Base-by-base conservation (phyloP, 2,329 filamentous ascomycete genomes). In the Cladophialophora immunda region DNA sequence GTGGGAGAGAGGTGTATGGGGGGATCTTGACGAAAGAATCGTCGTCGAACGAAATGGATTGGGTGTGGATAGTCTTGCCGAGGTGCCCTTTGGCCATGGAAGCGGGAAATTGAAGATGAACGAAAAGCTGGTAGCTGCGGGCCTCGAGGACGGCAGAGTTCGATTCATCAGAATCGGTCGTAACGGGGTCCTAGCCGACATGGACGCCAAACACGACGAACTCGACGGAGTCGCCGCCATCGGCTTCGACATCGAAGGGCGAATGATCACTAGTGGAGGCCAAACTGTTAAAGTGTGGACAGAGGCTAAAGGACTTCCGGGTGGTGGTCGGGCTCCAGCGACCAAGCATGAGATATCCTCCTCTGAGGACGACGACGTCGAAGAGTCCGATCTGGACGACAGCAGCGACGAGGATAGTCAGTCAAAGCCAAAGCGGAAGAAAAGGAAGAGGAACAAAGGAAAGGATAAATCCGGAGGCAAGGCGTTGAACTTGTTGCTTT, bases 1-100 rank as follows among this genome's bases (percentile, higher is more conserved):
- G 6, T 99, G 95, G 94, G 94, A 99, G 78, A 91, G 90, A 72
- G 94, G 94, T 0, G 88, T 92, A 0, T 98, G 95, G 94, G 94
- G 97, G 75, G 94, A 98, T 77, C 93, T 97, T 77, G 92, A 96
- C 73, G 93, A 97, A 80, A 87, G 93, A 60, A 91, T 97, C 73
- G 88, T 91, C 57, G 88, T 97, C 8, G 89, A 93, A 71, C 78
- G 81, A 30, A 90, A 88, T 8, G 92, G 87, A 53, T 93, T 96
- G 77, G 92, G 91, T 67, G 81, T 97, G 50, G 94, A 98, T 75
- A 86, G 89, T n/a, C 82, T 97, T 67, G 84, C 87, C 1, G 79
- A 90, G 60, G 82, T 95, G 19, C 93, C 93, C 0, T 87, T 90
- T 36, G 87, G 86, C 19, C 82, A 94, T 47, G 89, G 89, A 0